These are phyloP conservation scores for Gilbertella persicaria DNA, from an alignment of 371 early-diverging fungal species.

Conservation along the genomic window DNA sequence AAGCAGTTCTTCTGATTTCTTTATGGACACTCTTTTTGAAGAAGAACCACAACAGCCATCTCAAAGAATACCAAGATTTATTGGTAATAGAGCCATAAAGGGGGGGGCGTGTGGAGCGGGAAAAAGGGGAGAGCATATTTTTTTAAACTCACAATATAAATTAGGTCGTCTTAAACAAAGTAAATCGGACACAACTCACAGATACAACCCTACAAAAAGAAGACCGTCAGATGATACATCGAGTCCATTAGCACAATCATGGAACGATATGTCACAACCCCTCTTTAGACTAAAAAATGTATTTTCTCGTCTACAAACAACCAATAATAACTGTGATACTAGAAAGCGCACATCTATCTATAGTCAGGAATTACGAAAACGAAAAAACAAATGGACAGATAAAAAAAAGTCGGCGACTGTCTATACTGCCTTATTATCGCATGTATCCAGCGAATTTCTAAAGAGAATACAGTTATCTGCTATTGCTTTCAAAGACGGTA, in stretches of 20 bases:
- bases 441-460: constrained; percentile 70
- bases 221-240: background rate
- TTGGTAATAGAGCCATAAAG: background rate
- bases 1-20: background rate
- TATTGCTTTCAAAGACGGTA: constrained; percentile 62
- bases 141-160: constrained; percentile 1
- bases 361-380: background rate
- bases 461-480: constrained; percentile 24
- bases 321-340: constrained; percentile 1
- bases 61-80: constrained; percentile 4
- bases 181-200: constrained; percentile 18
- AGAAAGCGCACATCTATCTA: background rate
- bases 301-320: constrained; percentile 17
- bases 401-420: constrained; percentile 31
- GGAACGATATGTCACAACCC: constrained; percentile 15
- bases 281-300: constrained; percentile 17
- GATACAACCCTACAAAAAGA: background rate
- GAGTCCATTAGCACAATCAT: constrained; percentile 7
- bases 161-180: constrained; percentile 13
- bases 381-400: constrained; percentile 1
- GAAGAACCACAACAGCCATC: background rate
- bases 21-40: constrained; percentile 11
- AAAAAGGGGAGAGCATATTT: background rate
- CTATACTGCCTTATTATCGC: constrained; percentile 77
- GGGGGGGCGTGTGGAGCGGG: background rate